A percentile compares a stretch with the other conserved stretches of the same genome.
These are phyloP conservation scores for Grifola frondosa DNA, from an alignment of 1,284 basidiomycete species.

Conservation along the genomic window DNA sequence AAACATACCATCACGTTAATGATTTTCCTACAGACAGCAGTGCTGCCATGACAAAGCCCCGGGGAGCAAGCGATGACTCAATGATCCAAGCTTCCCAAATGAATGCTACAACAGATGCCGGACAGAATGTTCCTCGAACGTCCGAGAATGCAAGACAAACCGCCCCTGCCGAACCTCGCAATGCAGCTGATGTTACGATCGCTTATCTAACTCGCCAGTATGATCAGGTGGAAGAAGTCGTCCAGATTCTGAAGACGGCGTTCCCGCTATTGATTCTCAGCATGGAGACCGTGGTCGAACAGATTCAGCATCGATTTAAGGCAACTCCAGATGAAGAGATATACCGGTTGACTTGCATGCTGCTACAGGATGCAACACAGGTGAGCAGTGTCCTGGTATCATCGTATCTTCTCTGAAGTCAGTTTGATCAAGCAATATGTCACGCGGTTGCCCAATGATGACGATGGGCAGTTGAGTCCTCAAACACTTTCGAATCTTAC, in stretches of 20 bases:
- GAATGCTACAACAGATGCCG: background rate
- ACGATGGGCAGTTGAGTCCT: conserved; percentile 73
- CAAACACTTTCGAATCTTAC: conserved; percentile 62
- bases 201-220: conserved; percentile 61
- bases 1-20: conserved; percentile 7
- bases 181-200: conserved; percentile 10
- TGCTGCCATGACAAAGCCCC: background rate
- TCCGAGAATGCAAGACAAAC: conserved; percentile 14
- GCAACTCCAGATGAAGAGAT: conserved; percentile 91
- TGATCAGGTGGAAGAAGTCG: conserved; percentile 93
- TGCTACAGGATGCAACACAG: conserved; percentile 74
- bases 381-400: too few species aligned
- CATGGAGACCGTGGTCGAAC: conserved; percentile 97
- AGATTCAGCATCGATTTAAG: conserved; percentile 92
- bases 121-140: background rate
- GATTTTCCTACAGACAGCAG: conserved; percentile 7
- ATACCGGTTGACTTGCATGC: conserved; percentile 87
- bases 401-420: background rate
- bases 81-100: background rate
- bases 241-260: conserved; percentile 93
- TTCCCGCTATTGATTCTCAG: conserved; percentile 95
- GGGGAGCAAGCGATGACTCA: conserved; percentile 11
- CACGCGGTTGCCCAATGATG: conserved; percentile 66
- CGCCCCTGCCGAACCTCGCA: conserved; percentile 3
- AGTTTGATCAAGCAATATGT: conserved; percentile 61